Evolutionary conservation across 106 monocot species (phyloP).

Genomic region (Apostasia shenzhenica): DNA sequence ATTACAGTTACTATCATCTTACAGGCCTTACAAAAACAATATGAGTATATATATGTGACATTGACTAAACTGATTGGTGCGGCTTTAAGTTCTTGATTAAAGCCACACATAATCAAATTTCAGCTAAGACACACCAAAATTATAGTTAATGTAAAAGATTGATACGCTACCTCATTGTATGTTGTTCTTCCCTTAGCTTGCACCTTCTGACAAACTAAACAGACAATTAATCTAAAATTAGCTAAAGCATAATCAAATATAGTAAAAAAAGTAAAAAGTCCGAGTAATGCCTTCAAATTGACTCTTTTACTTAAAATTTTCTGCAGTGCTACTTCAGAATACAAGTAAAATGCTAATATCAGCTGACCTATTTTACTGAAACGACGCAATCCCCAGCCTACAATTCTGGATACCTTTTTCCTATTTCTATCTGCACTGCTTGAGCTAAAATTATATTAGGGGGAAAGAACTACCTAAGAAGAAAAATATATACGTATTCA

Average conservation of each 20-base stretch:
- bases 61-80: too few species aligned
- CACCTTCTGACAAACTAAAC: slow-evolving; percentile 80
- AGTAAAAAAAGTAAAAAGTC: neutral
- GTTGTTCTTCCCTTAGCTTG: slow-evolving; percentile 89
- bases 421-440: slow-evolving; percentile 23
- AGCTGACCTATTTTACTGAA: slow-evolving; percentile 79
- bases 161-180: slow-evolving; percentile 70
- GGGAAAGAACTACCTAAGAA: neutral
- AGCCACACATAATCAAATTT: neutral
- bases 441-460: neutral
- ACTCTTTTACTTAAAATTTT: neutral
- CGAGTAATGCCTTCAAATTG: too few species aligned
- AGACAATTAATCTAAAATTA: slow-evolving; percentile 1
- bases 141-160: neutral
- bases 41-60: too few species aligned
- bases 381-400: slow-evolving; percentile 76
- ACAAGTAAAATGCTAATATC: neutral
- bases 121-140: too few species aligned
- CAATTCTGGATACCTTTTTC: slow-evolving; percentile 37
- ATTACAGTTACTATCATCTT: too few species aligned
- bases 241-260: neutral
- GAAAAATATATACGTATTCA: neutral
- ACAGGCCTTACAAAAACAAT: too few species aligned
- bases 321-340: too few species aligned
- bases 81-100: too few species aligned